Percentiles rank a stretch among this genome's conserved stretches.
Conservation (phyloP, 331 rosid species). For the Quercus lobata region DNA sequence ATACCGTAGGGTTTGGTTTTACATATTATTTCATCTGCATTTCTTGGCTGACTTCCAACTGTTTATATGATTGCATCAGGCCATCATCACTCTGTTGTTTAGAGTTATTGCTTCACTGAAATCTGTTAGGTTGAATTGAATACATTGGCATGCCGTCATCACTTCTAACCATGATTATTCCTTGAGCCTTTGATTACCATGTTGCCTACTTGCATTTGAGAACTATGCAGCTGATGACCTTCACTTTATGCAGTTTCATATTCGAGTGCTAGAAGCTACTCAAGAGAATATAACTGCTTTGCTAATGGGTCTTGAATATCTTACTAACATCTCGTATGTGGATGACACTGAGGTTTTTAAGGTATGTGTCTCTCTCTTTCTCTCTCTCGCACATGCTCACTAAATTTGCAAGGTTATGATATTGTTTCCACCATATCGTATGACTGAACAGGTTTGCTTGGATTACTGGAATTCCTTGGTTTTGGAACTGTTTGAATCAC, state of each 20-base stretch:
- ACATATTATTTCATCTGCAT: too few relatives aligned
- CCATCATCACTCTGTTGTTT: neutral
- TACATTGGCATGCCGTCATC: neutral
- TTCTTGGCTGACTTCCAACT: too few relatives aligned
- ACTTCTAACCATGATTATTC: neutral
- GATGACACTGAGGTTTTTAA: slow-evolving; percentile 96
- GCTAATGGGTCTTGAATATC: slow-evolving; percentile 93
- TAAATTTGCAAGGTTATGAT: neutral
- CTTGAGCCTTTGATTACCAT: neutral
- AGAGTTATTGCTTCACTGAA: neutral
- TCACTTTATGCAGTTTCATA: slow-evolving; percentile 57
- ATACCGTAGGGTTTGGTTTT: neutral
- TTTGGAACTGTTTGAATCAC: slow-evolving; percentile 84
- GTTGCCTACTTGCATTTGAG: neutral
- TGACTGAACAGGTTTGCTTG: slow-evolving; percentile 73
- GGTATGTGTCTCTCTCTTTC: slow-evolving; percentile 41
- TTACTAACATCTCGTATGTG: slow-evolving; percentile 89
- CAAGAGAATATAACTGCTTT: slow-evolving; percentile 72
- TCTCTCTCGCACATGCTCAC: neutral
- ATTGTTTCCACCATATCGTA: neutral
- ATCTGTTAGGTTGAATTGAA: neutral
- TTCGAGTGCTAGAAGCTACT: slow-evolving; percentile 73
- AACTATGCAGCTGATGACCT: neutral
- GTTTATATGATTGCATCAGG: neutral
- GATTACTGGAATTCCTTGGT: slow-evolving; percentile 98